These are phyloP conservation scores for Chenopodium formosanum DNA, from an alignment of 148 eudicot genomes.

Conservation along the genomic window DNA sequence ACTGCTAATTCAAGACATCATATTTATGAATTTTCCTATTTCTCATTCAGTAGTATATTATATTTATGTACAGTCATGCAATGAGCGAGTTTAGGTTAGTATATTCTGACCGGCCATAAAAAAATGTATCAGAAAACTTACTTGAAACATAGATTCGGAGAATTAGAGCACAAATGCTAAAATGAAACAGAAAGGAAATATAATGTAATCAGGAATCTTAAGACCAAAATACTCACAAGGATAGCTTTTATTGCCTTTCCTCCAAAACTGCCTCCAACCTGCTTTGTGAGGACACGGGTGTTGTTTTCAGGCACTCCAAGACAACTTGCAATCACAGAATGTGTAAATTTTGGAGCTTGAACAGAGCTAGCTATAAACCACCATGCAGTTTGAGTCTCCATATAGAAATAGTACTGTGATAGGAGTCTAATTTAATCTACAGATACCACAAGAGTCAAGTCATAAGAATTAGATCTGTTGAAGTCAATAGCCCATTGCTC, in stretches of 20 bases:
- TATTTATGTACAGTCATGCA: too few species aligned
- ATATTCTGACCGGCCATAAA: not conserved
- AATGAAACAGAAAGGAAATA: too few species aligned
- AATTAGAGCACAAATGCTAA: too few species aligned
- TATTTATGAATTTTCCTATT: not conserved
- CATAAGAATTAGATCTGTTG: constrained; percentile 5
- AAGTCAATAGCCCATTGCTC: not conserved
- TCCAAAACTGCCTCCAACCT: constrained; percentile 97
- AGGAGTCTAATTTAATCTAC: constrained; percentile 77
- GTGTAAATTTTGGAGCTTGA: constrained; percentile 71
- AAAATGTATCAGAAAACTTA: not conserved
- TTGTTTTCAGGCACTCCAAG: constrained; percentile 85
- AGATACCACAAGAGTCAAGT: constrained; percentile 21
- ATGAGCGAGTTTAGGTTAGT: not conserved
- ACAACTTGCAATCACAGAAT: constrained; percentile 56
- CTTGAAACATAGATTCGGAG: not conserved
- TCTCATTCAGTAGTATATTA: not conserved
- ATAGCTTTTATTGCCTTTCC: constrained; percentile 73
- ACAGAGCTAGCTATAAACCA: constrained; percentile 76
- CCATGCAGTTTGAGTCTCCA: constrained; percentile 88
- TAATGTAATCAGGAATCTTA: not conserved
- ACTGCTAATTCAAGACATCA: not conserved
- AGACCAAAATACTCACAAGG: constrained; percentile 53
- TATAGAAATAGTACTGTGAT: constrained; percentile 75
- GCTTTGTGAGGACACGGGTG: constrained; percentile 82